A percentile compares a stretch with the other conserved stretches of the same genome.
Evolutionary conservation across 2,329 filamentous ascomycete species (phyloP).

Genomic region (Fusarium brevicatenulatum): DNA sequence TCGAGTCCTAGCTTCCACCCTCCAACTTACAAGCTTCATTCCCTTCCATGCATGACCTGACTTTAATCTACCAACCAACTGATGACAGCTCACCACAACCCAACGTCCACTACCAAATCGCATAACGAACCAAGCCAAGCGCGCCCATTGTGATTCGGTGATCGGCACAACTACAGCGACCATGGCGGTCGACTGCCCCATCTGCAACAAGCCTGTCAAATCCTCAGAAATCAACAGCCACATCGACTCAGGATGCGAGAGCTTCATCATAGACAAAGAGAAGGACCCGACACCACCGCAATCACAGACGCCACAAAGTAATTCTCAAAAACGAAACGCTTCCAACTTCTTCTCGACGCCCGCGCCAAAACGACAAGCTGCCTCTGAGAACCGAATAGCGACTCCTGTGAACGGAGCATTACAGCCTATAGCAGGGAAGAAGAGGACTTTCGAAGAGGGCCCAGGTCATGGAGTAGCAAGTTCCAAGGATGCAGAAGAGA

Average conservation of each 20-base stretch:
- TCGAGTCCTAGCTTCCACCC: constrained; percentile 1
- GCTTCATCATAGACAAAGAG: constrained; percentile 68
- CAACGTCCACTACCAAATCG: not conserved
- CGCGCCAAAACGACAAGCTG: constrained; percentile 63
- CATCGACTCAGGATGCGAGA: constrained; percentile 84
- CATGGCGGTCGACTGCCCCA: constrained; percentile 77
- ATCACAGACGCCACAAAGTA: constrained; percentile 47
- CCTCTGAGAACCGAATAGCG: constrained; percentile 45
- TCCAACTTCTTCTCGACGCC: constrained; percentile 72
- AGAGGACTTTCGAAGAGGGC: constrained; percentile 65
- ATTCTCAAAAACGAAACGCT: constrained; percentile 64
- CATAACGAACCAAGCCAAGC: not conserved
- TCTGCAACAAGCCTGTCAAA: constrained; percentile 79
- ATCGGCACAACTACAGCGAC: constrained; percentile 6
- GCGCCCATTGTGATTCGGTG: not conserved
- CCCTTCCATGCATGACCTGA: not conserved
- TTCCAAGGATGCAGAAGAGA: constrained; percentile 3
- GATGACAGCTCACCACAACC: not conserved
- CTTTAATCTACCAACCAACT: not conserved
- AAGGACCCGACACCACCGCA: constrained; percentile 46
- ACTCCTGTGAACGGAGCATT: constrained; percentile 49
- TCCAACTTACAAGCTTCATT: constrained; percentile 6
- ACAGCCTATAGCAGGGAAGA: constrained; percentile 53
- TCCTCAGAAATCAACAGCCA: constrained; percentile 85
- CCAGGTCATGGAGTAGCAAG: constrained; percentile 51